phyloP scores from a whole-genome alignment of 257 asterid species.

The Leonotis leonurus region DNA sequence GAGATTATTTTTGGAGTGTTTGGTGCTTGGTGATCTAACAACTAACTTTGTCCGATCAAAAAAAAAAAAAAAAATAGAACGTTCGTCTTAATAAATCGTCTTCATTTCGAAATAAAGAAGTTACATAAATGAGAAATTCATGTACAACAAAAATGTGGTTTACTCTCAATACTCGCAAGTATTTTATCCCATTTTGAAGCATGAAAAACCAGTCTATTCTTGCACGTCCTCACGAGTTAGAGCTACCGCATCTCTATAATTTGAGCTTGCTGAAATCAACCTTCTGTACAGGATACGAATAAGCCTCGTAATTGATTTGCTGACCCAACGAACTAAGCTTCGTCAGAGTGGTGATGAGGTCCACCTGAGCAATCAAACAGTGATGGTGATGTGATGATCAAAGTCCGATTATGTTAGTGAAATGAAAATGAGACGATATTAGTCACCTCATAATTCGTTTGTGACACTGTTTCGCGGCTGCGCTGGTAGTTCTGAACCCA shows the following conservation, averaged over 20 bases:
- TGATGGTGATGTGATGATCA: background rate
- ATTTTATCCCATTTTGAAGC: too few relatives aligned
- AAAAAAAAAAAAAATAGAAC: too few relatives aligned
- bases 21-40: too few relatives aligned
- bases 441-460: constrained; percentile 81
- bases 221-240: too few relatives aligned
- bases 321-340: constrained; percentile 83
- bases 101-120: too few relatives aligned
- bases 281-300: constrained; percentile 53
- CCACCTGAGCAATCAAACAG: constrained; percentile 49
- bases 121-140: too few relatives aligned
- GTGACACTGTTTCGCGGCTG: constrained; percentile 91
- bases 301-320: constrained; percentile 83
- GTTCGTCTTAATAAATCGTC: too few relatives aligned
- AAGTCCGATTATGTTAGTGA: background rate
- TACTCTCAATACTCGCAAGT: too few relatives aligned
- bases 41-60: too few relatives aligned
- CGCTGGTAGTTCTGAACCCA: constrained; percentile 97
- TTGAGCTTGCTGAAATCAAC: constrained; percentile 72
- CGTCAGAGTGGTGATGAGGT: constrained; percentile 74
- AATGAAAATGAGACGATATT: background rate
- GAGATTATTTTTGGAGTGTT: too few relatives aligned
- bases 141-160: too few relatives aligned
- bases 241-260: constrained; percentile 35
- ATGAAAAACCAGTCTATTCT: too few relatives aligned